These are phyloP conservation scores for Rhododendron mucronatum DNA, from an alignment of 148 eudicot genomes.

Conservation along the genomic window DNA sequence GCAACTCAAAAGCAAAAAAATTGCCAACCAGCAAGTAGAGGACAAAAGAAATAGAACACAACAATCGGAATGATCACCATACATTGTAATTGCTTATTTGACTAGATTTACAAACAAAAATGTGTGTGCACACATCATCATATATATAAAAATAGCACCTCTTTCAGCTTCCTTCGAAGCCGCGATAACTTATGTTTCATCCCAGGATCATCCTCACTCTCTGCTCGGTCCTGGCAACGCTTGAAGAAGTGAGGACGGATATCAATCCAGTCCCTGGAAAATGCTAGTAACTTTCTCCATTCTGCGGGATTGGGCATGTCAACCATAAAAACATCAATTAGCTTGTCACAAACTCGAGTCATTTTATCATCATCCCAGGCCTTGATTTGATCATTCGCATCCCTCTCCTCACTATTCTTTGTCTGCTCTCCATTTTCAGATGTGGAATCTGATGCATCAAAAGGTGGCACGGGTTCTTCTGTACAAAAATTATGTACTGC, in stretches of 20 bases:
- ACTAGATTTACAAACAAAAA: background rate
- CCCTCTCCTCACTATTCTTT: constrained; percentile 16
- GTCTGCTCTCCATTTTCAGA: constrained; percentile 17
- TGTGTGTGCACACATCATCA: background rate
- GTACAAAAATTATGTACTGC: constrained; percentile 25
- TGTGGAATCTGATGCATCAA: constrained; percentile 18
- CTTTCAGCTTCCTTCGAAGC: constrained; percentile 82
- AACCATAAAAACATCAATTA: constrained; percentile 79
- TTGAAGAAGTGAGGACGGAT: constrained; percentile 68
- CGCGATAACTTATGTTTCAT: constrained; percentile 66
- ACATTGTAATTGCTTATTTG: background rate
- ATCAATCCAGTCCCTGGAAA: constrained; percentile 70
- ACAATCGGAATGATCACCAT: background rate
- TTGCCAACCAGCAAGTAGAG: background rate
- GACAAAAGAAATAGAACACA: background rate
- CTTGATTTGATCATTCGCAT: constrained; percentile 24
- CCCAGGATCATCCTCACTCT: constrained; percentile 64
- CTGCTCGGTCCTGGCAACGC: constrained; percentile 76
- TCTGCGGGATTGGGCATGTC: constrained; percentile 83
- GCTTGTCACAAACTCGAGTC: constrained; percentile 73
- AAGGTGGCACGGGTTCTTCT: constrained; percentile 22
- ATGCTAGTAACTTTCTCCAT: constrained; percentile 81
- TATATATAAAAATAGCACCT: constrained; percentile 38
- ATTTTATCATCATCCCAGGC: constrained; percentile 39
- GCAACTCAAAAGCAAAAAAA: background rate